These are phyloP conservation scores for Nicotiana knightiana DNA, from an alignment of 257 asterid genomes.

Conservation along the genomic window DNA sequence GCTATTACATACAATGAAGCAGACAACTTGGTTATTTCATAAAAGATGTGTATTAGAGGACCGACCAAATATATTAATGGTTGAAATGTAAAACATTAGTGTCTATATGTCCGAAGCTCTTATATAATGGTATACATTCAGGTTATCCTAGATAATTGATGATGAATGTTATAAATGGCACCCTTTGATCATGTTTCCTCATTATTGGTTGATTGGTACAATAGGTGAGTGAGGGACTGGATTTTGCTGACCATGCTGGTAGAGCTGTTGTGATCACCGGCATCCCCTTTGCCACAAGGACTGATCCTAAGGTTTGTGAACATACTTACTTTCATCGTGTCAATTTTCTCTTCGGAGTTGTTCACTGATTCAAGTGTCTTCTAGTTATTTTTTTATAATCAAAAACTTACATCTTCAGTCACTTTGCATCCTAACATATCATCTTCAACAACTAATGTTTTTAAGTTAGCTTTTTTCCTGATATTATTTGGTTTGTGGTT, in stretches of 20 bases:
- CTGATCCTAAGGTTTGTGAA: constrained; percentile 81
- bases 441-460: not conserved
- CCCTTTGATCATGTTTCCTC: not conserved
- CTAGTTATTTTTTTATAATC: not conserved
- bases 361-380: not conserved
- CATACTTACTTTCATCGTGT: not conserved
- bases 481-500: not conserved
- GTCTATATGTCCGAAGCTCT: not conserved
- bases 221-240: constrained; percentile 98
- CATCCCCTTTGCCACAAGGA: constrained; percentile 82
- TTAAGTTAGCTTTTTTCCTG: not conserved
- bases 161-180: not conserved
- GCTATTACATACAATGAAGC: not conserved
- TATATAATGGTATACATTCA: not conserved
- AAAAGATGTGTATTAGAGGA: not conserved
- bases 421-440: not conserved
- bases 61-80: not conserved
- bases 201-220: not conserved
- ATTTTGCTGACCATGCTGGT: constrained; percentile 98
- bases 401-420: constrained; percentile 1
- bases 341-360: constrained; percentile 6
- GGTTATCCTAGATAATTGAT: constrained; percentile 1
- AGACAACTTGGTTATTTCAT: not conserved
- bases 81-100: not conserved
- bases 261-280: constrained; percentile 97